Percentiles rank a stretch among this genome's conserved stretches.
Evolutionary conservation across 1,284 basidiomycete species (phyloP).

Genomic region (Microbotryomycetes sp.): DNA sequence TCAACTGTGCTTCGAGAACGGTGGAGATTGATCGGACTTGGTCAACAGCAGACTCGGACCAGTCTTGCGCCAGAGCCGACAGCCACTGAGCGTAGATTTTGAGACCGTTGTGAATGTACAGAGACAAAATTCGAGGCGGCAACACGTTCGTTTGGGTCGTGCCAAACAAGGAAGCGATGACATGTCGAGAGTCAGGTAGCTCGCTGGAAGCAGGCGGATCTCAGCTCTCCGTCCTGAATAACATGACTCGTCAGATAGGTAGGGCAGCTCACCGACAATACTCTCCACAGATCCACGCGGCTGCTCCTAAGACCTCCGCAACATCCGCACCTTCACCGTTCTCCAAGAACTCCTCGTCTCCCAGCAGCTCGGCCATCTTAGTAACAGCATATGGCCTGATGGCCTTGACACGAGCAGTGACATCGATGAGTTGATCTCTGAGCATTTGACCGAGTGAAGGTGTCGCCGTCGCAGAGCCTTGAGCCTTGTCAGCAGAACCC

Average conservation of each 20-base stretch:
- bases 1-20: slow-evolving; percentile 28
- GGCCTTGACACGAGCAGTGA: slow-evolving; percentile 71
- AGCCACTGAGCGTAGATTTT: slow-evolving; percentile 86
- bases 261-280: slow-evolving; percentile 70
- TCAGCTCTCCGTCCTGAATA: not conserved
- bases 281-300: slow-evolving; percentile 92
- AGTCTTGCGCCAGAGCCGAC: slow-evolving; percentile 62
- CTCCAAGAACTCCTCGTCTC: slow-evolving; percentile 63
- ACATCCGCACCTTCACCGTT: slow-evolving; percentile 48
- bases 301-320: slow-evolving; percentile 78
- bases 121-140: slow-evolving; percentile 57
- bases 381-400: slow-evolving; percentile 71
- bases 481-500: not conserved
- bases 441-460: slow-evolving; percentile 49
- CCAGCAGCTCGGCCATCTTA: slow-evolving; percentile 69
- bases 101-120: slow-evolving; percentile 72
- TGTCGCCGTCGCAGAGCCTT: slow-evolving; percentile 56
- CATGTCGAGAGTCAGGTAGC: slow-evolving; percentile 36
- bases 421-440: slow-evolving; percentile 65
- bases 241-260: slow-evolving; percentile 53
- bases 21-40: slow-evolving; percentile 27
- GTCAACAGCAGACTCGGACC: slow-evolving; percentile 56
- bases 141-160: slow-evolving; percentile 51
- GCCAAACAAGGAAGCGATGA: slow-evolving; percentile 54
- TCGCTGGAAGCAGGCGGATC: slow-evolving; percentile 28